phyloP scores from a whole-genome alignment of 495 filamentous ascomycete species.

The Penicillium herquei region DNA sequence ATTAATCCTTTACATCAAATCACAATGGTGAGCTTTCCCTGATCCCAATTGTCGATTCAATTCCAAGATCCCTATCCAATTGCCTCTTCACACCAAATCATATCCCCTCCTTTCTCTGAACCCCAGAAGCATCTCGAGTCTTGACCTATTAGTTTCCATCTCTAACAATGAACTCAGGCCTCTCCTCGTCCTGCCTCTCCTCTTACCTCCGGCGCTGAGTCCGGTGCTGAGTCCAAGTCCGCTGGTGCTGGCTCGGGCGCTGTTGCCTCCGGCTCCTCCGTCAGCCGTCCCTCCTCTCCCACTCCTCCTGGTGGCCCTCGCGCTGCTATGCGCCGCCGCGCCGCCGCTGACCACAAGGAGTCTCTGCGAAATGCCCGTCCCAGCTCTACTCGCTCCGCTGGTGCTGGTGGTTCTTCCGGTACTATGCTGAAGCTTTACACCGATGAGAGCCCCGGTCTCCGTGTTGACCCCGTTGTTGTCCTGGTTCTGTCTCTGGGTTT shows the following conservation, averaged over 20 bases:
- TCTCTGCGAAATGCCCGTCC: conserved; percentile 88
- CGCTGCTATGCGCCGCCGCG: conserved; percentile 88
- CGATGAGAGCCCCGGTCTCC: conserved; percentile 92
- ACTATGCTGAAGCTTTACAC: conserved; percentile 99
- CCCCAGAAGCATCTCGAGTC: conserved; percentile 3
- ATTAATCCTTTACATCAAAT: conserved; percentile 14
- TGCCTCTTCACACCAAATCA: background rate
- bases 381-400: conserved; percentile 85
- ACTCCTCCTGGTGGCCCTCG: conserved; percentile 91
- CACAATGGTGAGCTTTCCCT: conserved; percentile 39
- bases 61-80: conserved; percentile 4
- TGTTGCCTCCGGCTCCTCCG: conserved; percentile 59
- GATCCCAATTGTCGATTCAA: conserved; percentile 10
- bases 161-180: conserved; percentile 26
- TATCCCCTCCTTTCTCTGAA: conserved; percentile 6
- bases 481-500: conserved; percentile 92
- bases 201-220: conserved; percentile 50
- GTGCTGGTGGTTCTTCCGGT: conserved; percentile 91
- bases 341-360: conserved; percentile 93
- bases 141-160: conserved; percentile 3
- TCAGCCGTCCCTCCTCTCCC: conserved; percentile 78
- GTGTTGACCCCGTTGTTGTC: conserved; percentile 96
- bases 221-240: conserved; percentile 55
- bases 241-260: conserved; percentile 65
- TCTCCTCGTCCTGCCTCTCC: conserved; percentile 49